phyloP scores from a whole-genome alignment of 768 basidiomycete species.

The Tephrocybe sp. region DNA sequence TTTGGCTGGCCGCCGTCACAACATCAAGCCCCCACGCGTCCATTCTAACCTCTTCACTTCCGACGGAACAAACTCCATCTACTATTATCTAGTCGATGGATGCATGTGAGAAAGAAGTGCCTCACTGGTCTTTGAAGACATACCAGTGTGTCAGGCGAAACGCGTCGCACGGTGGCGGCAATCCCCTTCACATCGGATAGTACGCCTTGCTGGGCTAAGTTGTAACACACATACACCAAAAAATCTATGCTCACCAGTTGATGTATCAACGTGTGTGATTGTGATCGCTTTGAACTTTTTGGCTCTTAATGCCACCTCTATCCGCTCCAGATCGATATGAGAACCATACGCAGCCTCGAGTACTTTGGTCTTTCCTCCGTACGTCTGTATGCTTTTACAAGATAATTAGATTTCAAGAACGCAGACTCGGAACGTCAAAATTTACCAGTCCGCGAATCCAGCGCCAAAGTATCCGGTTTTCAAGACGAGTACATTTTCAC shows the following conservation, averaged over 20 bases:
- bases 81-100: conserved; percentile 53
- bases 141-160: conserved; percentile 81
- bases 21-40: conserved; percentile 89
- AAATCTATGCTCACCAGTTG: conserved; percentile 48
- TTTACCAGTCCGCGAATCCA: conserved; percentile 77
- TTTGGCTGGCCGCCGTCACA: conserved; percentile 78
- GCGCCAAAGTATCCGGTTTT: conserved; percentile 92
- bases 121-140: neutral
- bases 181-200: conserved; percentile 75
- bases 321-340: conserved; percentile 49
- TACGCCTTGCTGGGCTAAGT: conserved; percentile 46
- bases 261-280: conserved; percentile 90
- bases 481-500: conserved; percentile 73
- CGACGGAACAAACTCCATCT: conserved; percentile 92
- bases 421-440: conserved; percentile 45
- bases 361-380: conserved; percentile 79
- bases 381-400: conserved; percentile 36
- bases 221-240: neutral
- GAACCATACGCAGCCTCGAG: conserved; percentile 71
- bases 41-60: conserved; percentile 85
- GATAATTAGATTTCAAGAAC: conserved; percentile 14
- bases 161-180: conserved; percentile 60
- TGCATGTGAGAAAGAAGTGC: conserved; percentile 6
- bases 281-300: conserved; percentile 82
- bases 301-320: conserved; percentile 61